Base-by-base conservation (phyloP, 306 rosid genomes). In the Pyrus betulifolia region DNA sequence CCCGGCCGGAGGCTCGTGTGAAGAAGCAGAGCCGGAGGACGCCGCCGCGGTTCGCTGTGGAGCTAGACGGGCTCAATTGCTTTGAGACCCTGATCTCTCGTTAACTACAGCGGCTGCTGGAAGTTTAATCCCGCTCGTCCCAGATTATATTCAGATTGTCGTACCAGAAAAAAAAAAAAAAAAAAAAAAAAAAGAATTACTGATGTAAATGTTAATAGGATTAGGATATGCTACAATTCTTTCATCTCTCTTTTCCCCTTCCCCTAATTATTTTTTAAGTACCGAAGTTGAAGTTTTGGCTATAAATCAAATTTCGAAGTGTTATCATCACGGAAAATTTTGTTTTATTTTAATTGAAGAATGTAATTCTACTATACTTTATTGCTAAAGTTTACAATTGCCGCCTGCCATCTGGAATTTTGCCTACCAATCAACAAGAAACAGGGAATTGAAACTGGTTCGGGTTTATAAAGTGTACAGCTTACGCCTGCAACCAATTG, bases 61-160 rank as follows among this genome's bases (percentile, higher is more conserved):
- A 82, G 61, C 65, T 85, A 9, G 88, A 85, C 58, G 88, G 88
- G 21, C 73, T 85, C 67, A 40, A 85, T 72, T 85, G 86, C 38
- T 85, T 85, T 14, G 88, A 85, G 72, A 80, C 88, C 73, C 18
- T 82, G 10, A 82, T 77, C 75, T 49, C 46, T 8, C 44, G 42
- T 40, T 79, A 74, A 75, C 9, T 10, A 7, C 28, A 11, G 27
- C 42, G 42, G 10, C 42, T 38, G 42, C 42, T 38, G 42, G 42
- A 38, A 38, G 42, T 38, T 38, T 21, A 57, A 21, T 11, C 28
- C 21, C 59, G 3, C 25, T 72, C 10, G 4, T 40, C 31, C 27
- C 62, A n/a, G 51, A 71, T 51, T 38, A 27, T 69, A 49, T 69
- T 45, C 74, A 45, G 23, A 45, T 70, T 51, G 22, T 70, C 0